Evolutionary conservation across 2,329 filamentous ascomycete genomes (phyloP), one percentile per base, ranked within the genome.

Genomic region (Didymella pomorum): DNA sequence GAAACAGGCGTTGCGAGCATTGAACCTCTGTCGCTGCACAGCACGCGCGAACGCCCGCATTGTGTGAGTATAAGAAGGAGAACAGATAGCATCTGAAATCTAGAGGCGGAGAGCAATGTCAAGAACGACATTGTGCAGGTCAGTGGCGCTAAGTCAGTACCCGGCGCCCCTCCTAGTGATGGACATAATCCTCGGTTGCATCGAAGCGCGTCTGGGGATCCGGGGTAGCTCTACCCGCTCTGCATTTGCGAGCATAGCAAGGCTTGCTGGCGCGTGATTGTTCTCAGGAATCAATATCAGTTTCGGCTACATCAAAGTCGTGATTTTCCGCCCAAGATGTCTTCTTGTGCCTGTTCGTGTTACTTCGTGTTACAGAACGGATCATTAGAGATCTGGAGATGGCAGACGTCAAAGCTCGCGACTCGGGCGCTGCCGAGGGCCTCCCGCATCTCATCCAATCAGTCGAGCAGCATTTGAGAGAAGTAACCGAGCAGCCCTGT

Each of bases 31-130:
- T 21, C 64, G 66, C 60, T 64, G 62, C 7, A 69, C n/a, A 41
- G 67, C 57, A 39, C 66, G 69, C 55, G 63, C 57, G 52, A 73
- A 68, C 5, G 58, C 58, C 60, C 66, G 67, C 72, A 74, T 74
- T 18, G 48, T 60, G 57, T 47, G 50, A 26, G 31, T 6, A 11
- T 21, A 33, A 41, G 20, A 12, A 23, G 7, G 29, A 14, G 6
- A 42, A 26, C 9, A n/a, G 20, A 42, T 20, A 35, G 41, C 50
- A 50, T 42, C 20, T 41, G 21, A n/a, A 50, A 18, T 6, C 4
- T 0, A 9, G 25, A 41, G 2, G 31, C 39, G 26, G 23, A 43
- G 11, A 49, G 45, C 4, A 41, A 12, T 26, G 18, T 52, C 35
- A 41, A 48, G 60, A 42, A 56, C 39, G 39, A 61, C 41, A 59